Evolutionary conservation across 2,329 filamentous ascomycete genomes (phyloP).

Genomic region (Ascochyta koolunga): DNA sequence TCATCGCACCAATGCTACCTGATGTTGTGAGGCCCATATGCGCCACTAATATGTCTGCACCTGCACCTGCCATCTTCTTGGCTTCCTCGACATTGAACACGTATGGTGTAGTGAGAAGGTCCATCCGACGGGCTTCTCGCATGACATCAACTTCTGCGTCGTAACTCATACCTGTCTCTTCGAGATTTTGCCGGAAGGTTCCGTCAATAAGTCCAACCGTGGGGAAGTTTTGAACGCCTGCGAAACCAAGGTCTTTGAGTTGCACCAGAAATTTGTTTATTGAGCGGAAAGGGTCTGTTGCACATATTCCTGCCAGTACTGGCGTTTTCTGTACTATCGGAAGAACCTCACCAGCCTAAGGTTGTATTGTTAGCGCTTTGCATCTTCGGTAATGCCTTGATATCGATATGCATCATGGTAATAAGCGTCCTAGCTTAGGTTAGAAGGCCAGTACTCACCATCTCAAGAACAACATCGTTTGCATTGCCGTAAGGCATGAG

Average conservation of each 20-base stretch:
- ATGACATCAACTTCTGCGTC: slow-evolving; percentile 71
- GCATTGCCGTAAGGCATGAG: slow-evolving; percentile 75
- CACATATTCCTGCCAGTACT: slow-evolving; percentile 73
- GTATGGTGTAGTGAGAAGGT: slow-evolving; percentile 71
- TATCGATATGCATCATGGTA: background rate
- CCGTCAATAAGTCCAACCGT: slow-evolving; percentile 75
- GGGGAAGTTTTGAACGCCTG: slow-evolving; percentile 75
- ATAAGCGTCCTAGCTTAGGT: background rate
- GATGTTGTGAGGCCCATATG: slow-evolving; percentile 72
- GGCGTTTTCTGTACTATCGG: slow-evolving; percentile 68
- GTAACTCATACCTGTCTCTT: slow-evolving; percentile 76
- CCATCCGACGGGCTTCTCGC: slow-evolving; percentile 62
- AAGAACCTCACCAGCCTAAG: slow-evolving; percentile 67
- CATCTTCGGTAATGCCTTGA: too few species aligned
- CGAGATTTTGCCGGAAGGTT: slow-evolving; percentile 68
- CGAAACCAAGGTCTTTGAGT: slow-evolving; percentile 67
- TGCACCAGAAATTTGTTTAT: slow-evolving; percentile 66
- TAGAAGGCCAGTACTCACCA: slow-evolving; percentile 52
- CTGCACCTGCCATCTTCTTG: slow-evolving; percentile 66
- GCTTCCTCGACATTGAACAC: slow-evolving; percentile 70
- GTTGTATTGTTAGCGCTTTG: background rate
- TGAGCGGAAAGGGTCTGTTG: slow-evolving; percentile 70
- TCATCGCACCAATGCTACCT: slow-evolving; percentile 68
- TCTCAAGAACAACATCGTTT: slow-evolving; percentile 72
- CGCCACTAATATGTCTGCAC: slow-evolving; percentile 70